Percentiles rank a stretch among this genome's conserved stretches.
These are phyloP conservation scores for Acanthamoeba polyphaga DNA, from an alignment of 208 protist genomes.

Conservation along the genomic window DNA sequence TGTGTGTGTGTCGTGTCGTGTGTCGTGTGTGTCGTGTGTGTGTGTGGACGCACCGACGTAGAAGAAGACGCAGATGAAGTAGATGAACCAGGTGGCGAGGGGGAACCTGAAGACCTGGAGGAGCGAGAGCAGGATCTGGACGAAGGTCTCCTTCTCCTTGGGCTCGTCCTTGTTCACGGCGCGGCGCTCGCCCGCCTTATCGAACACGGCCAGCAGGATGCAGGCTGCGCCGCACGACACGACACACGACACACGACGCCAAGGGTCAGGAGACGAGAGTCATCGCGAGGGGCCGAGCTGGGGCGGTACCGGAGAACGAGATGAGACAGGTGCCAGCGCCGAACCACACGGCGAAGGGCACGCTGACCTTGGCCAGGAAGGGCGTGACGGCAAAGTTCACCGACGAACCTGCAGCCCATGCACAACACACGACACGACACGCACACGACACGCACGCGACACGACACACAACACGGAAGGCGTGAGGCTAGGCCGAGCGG, in stretches of 20 bases:
- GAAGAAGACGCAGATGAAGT: conserved; percentile 92
- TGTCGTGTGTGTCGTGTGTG: no score
- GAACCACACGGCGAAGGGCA: conserved; percentile 89
- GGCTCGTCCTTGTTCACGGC: conserved; percentile 26
- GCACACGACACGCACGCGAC: no score
- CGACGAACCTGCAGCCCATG: conserved; percentile 87
- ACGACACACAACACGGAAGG: background rate
- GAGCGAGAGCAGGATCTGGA: conserved; percentile 73
- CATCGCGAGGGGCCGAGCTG: background rate
- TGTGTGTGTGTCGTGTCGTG: no score
- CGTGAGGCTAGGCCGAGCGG: no score
- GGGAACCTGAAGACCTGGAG: conserved; percentile 89
- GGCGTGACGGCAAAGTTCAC: conserved; percentile 95
- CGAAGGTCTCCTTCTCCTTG: background rate
- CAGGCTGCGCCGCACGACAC: conserved; percentile 78
- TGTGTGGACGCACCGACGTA: conserved; percentile 85
- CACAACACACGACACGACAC: background rate
- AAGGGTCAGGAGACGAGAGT: background rate
- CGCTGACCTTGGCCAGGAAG: conserved; percentile 87
- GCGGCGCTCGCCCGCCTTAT: conserved; percentile 82
- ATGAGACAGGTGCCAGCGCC: conserved; percentile 90
- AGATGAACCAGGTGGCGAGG: conserved; percentile 91
- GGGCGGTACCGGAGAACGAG: conserved; percentile 82
- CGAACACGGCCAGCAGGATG: conserved; percentile 87
- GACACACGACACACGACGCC: background rate